Percentiles rank a stretch among this genome's conserved stretches.
Conservation (phyloP, 192 early-diverging fungal genomes). For the Backusella tarrabulga region DNA sequence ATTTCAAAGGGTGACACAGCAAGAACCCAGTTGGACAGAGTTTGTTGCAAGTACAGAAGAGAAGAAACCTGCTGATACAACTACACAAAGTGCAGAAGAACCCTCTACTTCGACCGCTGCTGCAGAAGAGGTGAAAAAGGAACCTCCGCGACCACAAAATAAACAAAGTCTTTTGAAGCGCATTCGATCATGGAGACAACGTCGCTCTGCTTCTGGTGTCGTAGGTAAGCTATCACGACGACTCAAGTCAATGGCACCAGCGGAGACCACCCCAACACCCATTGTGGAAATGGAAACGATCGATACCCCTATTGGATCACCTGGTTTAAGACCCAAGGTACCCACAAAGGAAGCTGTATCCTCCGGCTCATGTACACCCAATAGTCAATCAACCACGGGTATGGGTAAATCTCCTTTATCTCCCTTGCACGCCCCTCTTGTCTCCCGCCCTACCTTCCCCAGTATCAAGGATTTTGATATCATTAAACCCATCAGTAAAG, state of each 20-base stretch:
- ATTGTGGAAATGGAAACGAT: constrained; percentile 43
- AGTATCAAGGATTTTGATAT: constrained; percentile 91
- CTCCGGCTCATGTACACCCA: constrained; percentile 6
- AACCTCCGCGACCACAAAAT: neutral
- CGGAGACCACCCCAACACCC: constrained; percentile 9
- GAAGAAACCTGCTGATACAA: neutral
- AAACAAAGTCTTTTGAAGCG: constrained; percentile 15
- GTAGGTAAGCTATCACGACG: neutral
- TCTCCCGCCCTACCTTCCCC: constrained; percentile 56
- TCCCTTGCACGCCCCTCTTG: constrained; percentile 25
- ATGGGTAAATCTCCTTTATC: constrained; percentile 25
- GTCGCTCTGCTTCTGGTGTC: neutral
- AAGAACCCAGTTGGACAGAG: constrained; percentile 36
- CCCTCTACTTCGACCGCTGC: neutral
- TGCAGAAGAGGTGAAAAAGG: neutral
- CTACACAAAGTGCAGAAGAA: neutral
- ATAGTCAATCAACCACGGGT: constrained; percentile 1
- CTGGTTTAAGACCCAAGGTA: constrained; percentile 25
- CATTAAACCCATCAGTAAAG: constrained; percentile 90
- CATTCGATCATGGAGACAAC: constrained; percentile 20
- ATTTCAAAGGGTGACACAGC: constrained; percentile 29
- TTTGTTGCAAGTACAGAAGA: constrained; percentile 21
- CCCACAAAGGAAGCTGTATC: neutral
- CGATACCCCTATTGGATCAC: constrained; percentile 38
- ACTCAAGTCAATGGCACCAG: neutral